These are phyloP conservation scores for Phyllostachys edulis DNA, from an alignment of 176 grass and related monocot genomes.

Conservation along the genomic window DNA sequence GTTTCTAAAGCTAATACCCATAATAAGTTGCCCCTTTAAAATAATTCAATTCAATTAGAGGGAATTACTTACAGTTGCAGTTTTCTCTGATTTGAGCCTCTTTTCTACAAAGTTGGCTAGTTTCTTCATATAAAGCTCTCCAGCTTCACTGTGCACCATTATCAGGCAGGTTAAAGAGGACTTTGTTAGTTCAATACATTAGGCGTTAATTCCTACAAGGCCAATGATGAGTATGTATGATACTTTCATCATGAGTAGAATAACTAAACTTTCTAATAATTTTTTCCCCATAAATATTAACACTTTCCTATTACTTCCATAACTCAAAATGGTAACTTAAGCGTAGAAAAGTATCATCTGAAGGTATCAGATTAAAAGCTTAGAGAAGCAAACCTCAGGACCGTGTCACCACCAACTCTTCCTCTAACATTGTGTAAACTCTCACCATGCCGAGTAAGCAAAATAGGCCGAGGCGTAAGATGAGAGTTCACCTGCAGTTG, in stretches of 20 bases:
- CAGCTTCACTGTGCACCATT: conserved; percentile 65
- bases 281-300: not conserved
- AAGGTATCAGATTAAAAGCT: conserved; percentile 24
- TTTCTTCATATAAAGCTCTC: conserved; percentile 94
- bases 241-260: not conserved
- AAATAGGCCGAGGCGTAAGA: conserved; percentile 91
- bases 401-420: conserved; percentile 91
- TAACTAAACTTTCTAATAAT: conserved; percentile 15
- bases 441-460: conserved; percentile 96
- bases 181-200: conserved; percentile 30
- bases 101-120: conserved; percentile 90
- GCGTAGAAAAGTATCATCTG: not conserved
- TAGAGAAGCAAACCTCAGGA: conserved; percentile 74
- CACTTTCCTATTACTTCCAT: conserved; percentile 23
- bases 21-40: not conserved
- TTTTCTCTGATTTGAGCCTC: conserved; percentile 85
- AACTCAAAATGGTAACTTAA: conserved; percentile 33
- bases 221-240: not conserved
- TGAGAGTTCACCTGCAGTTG: conserved; percentile 91
- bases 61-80: conserved; percentile 77
- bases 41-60: conserved; percentile 16
- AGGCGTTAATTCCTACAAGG: conserved; percentile 13
- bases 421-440: conserved; percentile 95
- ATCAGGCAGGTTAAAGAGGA: conserved; percentile 21
- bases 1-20: not conserved